Evolutionary conservation across 495 filamentous ascomycete species (phyloP), one percentile per base, ranked within the genome.

Genomic region (Hyaloscypha hepaticicola): DNA sequence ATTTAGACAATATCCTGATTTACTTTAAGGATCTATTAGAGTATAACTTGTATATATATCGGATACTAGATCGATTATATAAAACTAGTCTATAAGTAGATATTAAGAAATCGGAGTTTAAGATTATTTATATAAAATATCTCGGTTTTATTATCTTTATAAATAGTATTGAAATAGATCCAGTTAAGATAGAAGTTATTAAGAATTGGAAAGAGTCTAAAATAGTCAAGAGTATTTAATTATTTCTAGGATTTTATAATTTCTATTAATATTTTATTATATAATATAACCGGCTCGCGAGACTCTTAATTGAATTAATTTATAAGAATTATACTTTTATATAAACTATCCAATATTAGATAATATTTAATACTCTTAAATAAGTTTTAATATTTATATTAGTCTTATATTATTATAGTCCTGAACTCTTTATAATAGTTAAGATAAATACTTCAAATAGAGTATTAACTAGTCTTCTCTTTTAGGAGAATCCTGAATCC

Each of bases 1-100:
- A 76, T 57, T 48, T 78, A 0, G 70, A 78, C n/a, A 64, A 79
- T 55, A 72, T 78, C 28, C 63, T 77, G 12, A 72, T 79, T 21
- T 77, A 72, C 28, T 68, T 55, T 11, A 19, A 68, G 16, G 53
- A 60, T 22, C 2, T 9, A 3, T 5, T 25, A 27, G 55, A 61
- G 1, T 45, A 66, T 9, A 1, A 61, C 3, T 33, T 66, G 26
- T 68, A 60, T 49, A 45, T 66, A 2, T n/a, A 21, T 9, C 11
- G 29, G n/a, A 55, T 65, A 3, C 53, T 65, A 1, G 8, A 49
- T 21, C 4, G 21, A 26, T 45, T 66, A 3, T 21, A 28, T 4
- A 22, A 58, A 7, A 22, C 28, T 28, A 12, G 27, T 5, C 26
- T 58, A 21, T 31, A 48, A 11, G 29, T 19, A 5, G 24, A 64